Evolutionary conservation across 148 eudicot species (phyloP), one percentile per base, ranked within the genome.

Genomic region (Dianthus caryophyllus): DNA sequence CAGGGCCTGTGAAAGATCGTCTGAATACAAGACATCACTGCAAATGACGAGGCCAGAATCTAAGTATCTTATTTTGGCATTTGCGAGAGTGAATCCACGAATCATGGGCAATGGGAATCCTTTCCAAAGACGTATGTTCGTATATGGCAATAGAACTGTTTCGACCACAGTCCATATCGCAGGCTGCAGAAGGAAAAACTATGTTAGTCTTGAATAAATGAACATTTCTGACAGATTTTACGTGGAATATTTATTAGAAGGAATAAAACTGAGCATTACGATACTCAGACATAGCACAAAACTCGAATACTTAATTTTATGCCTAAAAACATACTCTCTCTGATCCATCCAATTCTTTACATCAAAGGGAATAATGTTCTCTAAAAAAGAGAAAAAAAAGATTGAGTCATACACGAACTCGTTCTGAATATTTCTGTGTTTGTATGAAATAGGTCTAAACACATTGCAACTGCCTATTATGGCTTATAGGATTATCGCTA

Each of bases 101-200:
- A 85, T 77, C 68, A 85, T 88, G 58, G 95, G 95, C 76, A 88
- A 76, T 11, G 84, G 86, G 70, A 88, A 84, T 29, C 95, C 95
- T 58, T 75, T 78, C 55, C 77, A 83, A 18, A 88, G 85, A 61
- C 82, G 83, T 2, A 80, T 58, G 61, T 88, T 88, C 25, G 74
- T 82, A 51, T 82, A 85, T 31, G 95, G 95, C 79, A 88, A 64
- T 64, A 85, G 74, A 64, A 81, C 87, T 49, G 90, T 88, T 77
- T 88, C 81, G 25, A 88, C 71, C 46, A 88, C 41, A 1, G 95
- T 84, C 88, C 95, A 75, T 52, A 88, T 69, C 63, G 84, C 78
- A 27, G 95, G 95, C 95, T 88, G 95, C 90, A 85, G 46, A 71
- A 71, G 66, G 21, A 12, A 26, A 29, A 73, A 30, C 27, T 5